phyloP scores from a whole-genome alignment of 1,284 basidiomycete species.

The Pseudozyma hubeiensis region DNA sequence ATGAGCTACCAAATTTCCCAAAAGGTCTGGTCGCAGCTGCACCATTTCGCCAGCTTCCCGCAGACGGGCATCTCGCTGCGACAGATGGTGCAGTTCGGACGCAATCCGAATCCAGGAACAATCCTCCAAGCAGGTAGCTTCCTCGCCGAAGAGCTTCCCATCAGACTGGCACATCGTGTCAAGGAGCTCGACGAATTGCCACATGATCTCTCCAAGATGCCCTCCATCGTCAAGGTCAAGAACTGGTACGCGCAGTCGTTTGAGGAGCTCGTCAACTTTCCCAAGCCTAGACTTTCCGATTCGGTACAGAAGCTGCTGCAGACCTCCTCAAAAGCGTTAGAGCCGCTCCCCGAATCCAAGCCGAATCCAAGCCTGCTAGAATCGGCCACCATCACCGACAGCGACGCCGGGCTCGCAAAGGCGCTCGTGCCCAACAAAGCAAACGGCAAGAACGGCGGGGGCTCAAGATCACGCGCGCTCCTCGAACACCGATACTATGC shows the following conservation, averaged over 20 bases:
- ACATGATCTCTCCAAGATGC: slow-evolving; percentile 90
- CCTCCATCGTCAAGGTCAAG: slow-evolving; percentile 92
- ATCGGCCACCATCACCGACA: slow-evolving; percentile 49
- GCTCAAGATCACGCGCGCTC: slow-evolving; percentile 41
- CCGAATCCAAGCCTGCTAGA: slow-evolving; percentile 64
- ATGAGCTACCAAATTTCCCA: slow-evolving; percentile 62
- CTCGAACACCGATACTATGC: slow-evolving; percentile 79
- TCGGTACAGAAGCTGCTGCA: slow-evolving; percentile 61
- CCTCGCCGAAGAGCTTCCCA: slow-evolving; percentile 82
- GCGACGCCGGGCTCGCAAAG: slow-evolving; percentile 30
- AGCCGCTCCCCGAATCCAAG: slow-evolving; percentile 57
- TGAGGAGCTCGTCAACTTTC: slow-evolving; percentile 72
- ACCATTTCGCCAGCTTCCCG: slow-evolving; percentile 66
- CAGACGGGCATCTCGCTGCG: slow-evolving; percentile 68
- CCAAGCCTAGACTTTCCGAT: slow-evolving; percentile 60
- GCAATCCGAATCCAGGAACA: slow-evolving; percentile 66
- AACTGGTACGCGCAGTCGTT: slow-evolving; percentile 99
- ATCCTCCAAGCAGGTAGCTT: slow-evolving; percentile 66
- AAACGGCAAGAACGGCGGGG: slow-evolving; percentile 45
- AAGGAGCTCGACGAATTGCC: slow-evolving; percentile 96
- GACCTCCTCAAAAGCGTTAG: slow-evolving; percentile 37
- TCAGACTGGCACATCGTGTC: slow-evolving; percentile 93
- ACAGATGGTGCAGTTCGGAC: slow-evolving; percentile 68
- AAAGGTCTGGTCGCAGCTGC: slow-evolving; percentile 64
- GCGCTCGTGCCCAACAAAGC: slow-evolving; percentile 29